A percentile compares a stretch with the other conserved stretches of the same genome.
These are phyloP conservation scores for Protomyces arabidopsidicola DNA, from an alignment of 1,139 yeast genomes.

Conservation along the genomic window DNA sequence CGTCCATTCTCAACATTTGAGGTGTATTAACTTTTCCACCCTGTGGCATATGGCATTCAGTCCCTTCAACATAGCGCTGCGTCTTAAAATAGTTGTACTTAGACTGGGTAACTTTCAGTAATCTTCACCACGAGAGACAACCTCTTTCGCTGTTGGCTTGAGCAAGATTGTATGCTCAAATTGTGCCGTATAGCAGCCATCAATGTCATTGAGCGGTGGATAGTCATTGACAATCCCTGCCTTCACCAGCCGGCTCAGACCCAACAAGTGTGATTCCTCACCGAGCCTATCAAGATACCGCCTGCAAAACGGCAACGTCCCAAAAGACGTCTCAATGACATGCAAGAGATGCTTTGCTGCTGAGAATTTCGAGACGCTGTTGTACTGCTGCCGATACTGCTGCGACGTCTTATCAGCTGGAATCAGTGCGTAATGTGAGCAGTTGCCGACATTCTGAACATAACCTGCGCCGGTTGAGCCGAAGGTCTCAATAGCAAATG, in stretches of 20 bases:
- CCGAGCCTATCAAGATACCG: constrained; percentile 88
- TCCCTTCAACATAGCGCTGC: background rate
- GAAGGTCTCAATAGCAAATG: constrained; percentile 95
- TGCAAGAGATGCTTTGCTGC: constrained; percentile 63
- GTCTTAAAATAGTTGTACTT: background rate
- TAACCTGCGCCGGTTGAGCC: constrained; percentile 95
- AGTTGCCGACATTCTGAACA: constrained; percentile 81
- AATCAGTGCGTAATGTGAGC: constrained; percentile 77
- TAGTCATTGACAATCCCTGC: constrained; percentile 86
- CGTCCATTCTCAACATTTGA: background rate
- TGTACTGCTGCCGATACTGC: constrained; percentile 46
- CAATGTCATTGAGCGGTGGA: constrained; percentile 87
- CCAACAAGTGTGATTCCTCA: constrained; percentile 83
- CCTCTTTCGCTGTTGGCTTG: constrained; percentile 89
- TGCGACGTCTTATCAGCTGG: constrained; percentile 13
- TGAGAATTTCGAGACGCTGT: constrained; percentile 54
- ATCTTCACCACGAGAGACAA: constrained; percentile 92
- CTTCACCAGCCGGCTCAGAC: constrained; percentile 75
- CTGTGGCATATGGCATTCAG: background rate
- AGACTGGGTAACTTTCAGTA: constrained; percentile 45
- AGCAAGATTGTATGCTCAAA: constrained; percentile 88
- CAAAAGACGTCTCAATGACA: constrained; percentile 73
- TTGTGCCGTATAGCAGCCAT: constrained; percentile 92
- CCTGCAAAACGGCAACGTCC: constrained; percentile 95
- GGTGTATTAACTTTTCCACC: background rate